Evolutionary conservation across 2,329 filamentous ascomycete species (phyloP), one percentile per base, ranked within the genome.

Genomic region (Neocatenulostroma microsporum): DNA sequence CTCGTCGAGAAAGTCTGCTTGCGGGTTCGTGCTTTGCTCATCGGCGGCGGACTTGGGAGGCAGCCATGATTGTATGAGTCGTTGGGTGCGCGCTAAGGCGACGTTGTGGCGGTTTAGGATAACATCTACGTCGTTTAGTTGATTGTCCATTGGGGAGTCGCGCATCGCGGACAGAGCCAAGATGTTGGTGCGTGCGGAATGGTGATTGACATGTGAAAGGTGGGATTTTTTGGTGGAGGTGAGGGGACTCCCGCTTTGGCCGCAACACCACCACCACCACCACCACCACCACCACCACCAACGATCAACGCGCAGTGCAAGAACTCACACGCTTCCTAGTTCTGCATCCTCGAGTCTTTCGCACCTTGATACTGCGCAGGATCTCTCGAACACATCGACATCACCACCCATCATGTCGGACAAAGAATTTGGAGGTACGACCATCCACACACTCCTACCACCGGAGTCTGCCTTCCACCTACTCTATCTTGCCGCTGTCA

Each of bases 1-100:
- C 31, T 75, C 70, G 27, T 63, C 57, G 38, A 21, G 21, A 15
- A 18, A 17, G 8, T 69, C 62, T 13, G 66, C 50, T 42, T 72
- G 63, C 38, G 66, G 59, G 23, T 64, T 56, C 13, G 27, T 20
- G 15, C n/a, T 24, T 2, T 15, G 12, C 10, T 12, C 14, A 31
- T 66, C 62, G 15, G 62, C 55, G n/a, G 55, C 39, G 5, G 63
- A 54, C 39, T 60, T 62, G 6, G 36, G 18, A n/a, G 68, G 56
- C 10, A 78, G 66, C 70, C 72, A 73, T 45, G 74, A 76, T 34
- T 70, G 64, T 41, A 78, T 61, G 13, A 75, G 58, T 21, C 66
- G 66, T 45, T 74, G 71, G 34, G 66, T 68, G 36, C 69, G 68
- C 5, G 74, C 71, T 8, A 74, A 58, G 3, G 66, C 65, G 30